Percentiles rank a stretch among this genome's conserved stretches.
These are phyloP conservation scores for Globisporangium rhizosaccharum DNA, from an alignment of 352 stramenopile species.

Conservation along the genomic window DNA sequence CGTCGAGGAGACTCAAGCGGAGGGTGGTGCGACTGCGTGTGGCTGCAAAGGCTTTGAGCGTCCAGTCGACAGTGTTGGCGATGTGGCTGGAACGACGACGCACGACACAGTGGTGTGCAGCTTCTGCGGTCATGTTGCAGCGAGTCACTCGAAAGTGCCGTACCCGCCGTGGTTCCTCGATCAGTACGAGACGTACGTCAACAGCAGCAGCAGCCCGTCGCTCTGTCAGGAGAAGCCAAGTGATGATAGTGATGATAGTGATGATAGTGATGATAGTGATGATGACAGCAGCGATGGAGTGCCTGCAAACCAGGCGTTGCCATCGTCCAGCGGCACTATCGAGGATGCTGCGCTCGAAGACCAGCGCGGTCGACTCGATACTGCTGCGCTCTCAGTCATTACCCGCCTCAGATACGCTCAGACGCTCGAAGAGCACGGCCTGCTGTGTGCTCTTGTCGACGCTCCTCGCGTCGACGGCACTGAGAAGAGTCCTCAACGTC, in stretches of 20 bases:
- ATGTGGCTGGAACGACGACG: constrained; percentile 16
- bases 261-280: not conserved
- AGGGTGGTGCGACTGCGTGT: constrained; percentile 4
- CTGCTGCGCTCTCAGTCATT: constrained; percentile 9
- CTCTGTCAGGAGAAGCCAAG: not conserved
- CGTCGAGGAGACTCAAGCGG: not conserved
- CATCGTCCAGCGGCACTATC: constrained; percentile 1
- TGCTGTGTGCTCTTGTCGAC: not conserved
- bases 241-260: constrained; percentile 2
- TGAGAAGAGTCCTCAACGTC: not conserved
- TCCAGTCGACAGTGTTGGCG: too few species aligned
- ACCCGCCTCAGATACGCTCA: constrained; percentile 2
- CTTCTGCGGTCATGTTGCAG: constrained; percentile 41
- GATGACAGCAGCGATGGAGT: not conserved
- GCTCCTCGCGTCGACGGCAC: not conserved
- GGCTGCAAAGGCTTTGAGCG: constrained; percentile 57
- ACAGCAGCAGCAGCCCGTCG: not conserved
- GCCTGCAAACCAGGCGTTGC: not conserved
- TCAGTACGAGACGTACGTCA: constrained; percentile 58
- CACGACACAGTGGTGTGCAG: constrained; percentile 46
- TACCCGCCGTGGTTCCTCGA: constrained; percentile 67
- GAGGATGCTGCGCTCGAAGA: constrained; percentile 15
- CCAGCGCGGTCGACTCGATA: constrained; percentile 12
- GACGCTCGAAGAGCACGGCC: constrained; percentile 1
- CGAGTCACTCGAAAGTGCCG: constrained; percentile 28